These are phyloP conservation scores for Amphirosellinia nigrospora DNA, from an alignment of 495 filamentous ascomycete genomes.

Conservation along the genomic window DNA sequence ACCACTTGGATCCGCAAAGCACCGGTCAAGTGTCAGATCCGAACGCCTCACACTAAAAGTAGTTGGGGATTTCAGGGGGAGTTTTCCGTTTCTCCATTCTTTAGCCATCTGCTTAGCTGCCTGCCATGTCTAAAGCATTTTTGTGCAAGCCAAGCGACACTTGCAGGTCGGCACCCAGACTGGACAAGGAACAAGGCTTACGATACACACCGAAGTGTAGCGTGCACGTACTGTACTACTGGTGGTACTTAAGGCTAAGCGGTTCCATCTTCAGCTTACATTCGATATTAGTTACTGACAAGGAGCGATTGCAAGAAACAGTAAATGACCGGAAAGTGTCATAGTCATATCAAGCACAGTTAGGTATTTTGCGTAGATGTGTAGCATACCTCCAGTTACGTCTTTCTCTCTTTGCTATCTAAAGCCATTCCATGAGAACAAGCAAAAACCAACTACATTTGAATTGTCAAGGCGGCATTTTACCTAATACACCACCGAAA, in stretches of 20 bases:
- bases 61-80: constrained; percentile 2
- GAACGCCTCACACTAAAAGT: constrained; percentile 13
- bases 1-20: constrained; percentile 3
- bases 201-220: too few species aligned
- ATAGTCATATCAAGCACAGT: too few species aligned
- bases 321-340: too few species aligned
- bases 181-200: constrained; percentile 1
- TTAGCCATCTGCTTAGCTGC: not conserved
- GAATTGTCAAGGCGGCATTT: not conserved
- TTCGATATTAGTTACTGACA: not conserved
- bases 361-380: too few species aligned
- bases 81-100: not conserved
- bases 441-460: not conserved
- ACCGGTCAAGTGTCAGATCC: constrained; percentile 20
- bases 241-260: not conserved
- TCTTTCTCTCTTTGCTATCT: too few species aligned
- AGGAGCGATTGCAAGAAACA: too few species aligned
- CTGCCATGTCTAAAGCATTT: not conserved
- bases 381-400: too few species aligned
- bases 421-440: too few species aligned
- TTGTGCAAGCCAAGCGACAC: not conserved
- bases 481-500: too few species aligned
- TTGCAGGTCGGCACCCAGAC: constrained; percentile 3
- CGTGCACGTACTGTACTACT: too few species aligned
- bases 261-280: not conserved